These are phyloP conservation scores for Rhizoclosmatium sp. DNA, from an alignment of 192 early-diverging fungal species.

Conservation along the genomic window DNA sequence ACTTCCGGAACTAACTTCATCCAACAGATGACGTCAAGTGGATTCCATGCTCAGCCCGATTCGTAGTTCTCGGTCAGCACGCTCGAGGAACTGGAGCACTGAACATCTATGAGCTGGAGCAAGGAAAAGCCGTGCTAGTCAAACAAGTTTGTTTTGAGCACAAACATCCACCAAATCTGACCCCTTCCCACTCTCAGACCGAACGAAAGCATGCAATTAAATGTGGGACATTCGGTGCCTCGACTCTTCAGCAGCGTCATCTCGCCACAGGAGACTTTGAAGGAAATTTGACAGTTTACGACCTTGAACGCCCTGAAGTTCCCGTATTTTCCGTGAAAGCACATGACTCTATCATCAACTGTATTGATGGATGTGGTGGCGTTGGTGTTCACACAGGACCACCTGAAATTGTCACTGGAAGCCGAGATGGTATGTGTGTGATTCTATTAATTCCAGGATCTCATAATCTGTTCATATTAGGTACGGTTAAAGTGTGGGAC, in stretches of 20 bases:
- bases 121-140: slow-evolving; percentile 49
- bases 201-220: slow-evolving; percentile 45
- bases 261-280: slow-evolving; percentile 77
- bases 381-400: slow-evolving; percentile 49
- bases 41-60: slow-evolving; percentile 69
- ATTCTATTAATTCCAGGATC: background rate
- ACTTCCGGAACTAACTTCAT: background rate
- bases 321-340: slow-evolving; percentile 65
- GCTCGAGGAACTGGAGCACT: slow-evolving; percentile 65
- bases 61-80: slow-evolving; percentile 71
- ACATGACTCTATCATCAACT: slow-evolving; percentile 73
- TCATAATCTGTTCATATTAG: slow-evolving; percentile 45
- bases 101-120: slow-evolving; percentile 63
- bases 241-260: slow-evolving; percentile 56
- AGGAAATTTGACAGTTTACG: slow-evolving; percentile 66
- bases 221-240: slow-evolving; percentile 66
- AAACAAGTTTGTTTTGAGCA: slow-evolving; percentile 8
- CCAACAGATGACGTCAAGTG: slow-evolving; percentile 66
- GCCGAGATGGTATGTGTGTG: slow-evolving; percentile 65
- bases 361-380: slow-evolving; percentile 70
- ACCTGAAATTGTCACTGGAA: slow-evolving; percentile 73
- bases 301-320: slow-evolving; percentile 63
- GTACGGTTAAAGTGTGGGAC: slow-evolving; percentile 79
- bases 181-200: slow-evolving; percentile 3
- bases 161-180: no score